Evolutionary conservation across 2,329 filamentous ascomycete species (phyloP).

Genomic region (Aquanectria penicillioides): DNA sequence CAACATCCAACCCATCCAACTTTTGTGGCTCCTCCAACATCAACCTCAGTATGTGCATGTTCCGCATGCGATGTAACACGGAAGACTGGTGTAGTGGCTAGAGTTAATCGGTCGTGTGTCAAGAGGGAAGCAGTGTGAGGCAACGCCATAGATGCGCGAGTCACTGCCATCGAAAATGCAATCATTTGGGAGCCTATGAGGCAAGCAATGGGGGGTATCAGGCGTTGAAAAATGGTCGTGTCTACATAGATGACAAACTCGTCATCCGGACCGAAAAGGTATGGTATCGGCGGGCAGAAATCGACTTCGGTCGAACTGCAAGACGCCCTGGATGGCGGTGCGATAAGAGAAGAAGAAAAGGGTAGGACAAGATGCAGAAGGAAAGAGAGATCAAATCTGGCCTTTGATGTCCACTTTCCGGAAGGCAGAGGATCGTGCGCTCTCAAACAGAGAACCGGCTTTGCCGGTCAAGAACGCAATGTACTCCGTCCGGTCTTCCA

Average conservation of each 20-base stretch:
- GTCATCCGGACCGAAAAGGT: conserved; percentile 32
- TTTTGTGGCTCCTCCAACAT: conserved; percentile 26
- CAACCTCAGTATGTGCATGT: conserved; percentile 19
- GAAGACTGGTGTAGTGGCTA: conserved; percentile 33
- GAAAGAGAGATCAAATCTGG: conserved; percentile 74
- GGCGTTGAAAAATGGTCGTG: conserved; percentile 32
- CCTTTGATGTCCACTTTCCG: conserved; percentile 95
- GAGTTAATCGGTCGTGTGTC: conserved; percentile 37
- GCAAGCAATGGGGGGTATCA: conserved; percentile 38
- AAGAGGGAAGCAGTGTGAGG: conserved; percentile 18
- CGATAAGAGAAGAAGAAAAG: conserved; percentile 6
- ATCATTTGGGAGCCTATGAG: conserved; percentile 25
- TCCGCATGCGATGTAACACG: conserved; percentile 7
- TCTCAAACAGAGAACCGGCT: conserved; percentile 78
- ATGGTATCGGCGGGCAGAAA: conserved; percentile 31
- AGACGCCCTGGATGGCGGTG: conserved; percentile 23
- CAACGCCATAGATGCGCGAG: conserved; percentile 1
- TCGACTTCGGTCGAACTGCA: conserved; percentile 21
- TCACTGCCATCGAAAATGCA: conserved; percentile 17
- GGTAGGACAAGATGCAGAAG: conserved; percentile 12
- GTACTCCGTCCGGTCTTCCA: conserved; percentile 80
- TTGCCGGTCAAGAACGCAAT: conserved; percentile 80
- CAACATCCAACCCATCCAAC: conserved; percentile 30
- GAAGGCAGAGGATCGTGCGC: conserved; percentile 78
- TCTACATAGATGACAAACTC: conserved; percentile 34